Evolutionary conservation across 106 monocot genomes (phyloP).

Genomic region (Gastrodia elata): DNA sequence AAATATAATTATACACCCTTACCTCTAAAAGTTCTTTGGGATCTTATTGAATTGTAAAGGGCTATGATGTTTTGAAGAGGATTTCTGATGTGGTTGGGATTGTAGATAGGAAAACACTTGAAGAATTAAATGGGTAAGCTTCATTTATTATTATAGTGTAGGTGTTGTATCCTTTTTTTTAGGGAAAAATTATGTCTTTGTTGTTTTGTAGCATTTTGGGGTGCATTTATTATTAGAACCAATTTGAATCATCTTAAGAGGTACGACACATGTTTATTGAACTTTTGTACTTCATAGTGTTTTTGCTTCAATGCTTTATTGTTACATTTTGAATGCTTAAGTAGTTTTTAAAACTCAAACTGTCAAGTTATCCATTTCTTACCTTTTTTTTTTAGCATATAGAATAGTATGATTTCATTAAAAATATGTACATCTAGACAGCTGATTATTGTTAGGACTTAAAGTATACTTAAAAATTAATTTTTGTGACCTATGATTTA

Average conservation of each 20-base stretch:
- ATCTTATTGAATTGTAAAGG: slow-evolving; percentile 31
- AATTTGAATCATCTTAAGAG: background rate
- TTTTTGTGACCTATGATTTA: no score
- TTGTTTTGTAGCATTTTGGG: background rate
- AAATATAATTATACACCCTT: background rate
- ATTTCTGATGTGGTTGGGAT: slow-evolving; percentile 61
- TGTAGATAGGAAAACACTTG: slow-evolving; percentile 53
- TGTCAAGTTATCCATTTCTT: no score
- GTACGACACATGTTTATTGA: background rate
- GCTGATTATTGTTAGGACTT: background rate
- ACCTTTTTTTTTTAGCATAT: no score
- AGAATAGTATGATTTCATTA: no score
- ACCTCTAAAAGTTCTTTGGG: background rate
- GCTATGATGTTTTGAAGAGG: slow-evolving; percentile 79
- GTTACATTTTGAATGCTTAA: no score
- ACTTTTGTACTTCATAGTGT: background rate
- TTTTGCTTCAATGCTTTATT: background rate
- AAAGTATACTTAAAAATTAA: background rate
- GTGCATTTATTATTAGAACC: background rate
- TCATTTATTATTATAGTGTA: background rate
- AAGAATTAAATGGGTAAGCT: slow-evolving; percentile 79
- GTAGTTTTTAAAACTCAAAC: background rate
- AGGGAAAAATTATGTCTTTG: background rate
- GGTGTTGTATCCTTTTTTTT: background rate
- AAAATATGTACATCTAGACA: background rate